Evolutionary conservation across 208 protist genomes (phyloP), one percentile per base, ranked within the genome.

Genomic region (Trypanosomatidae sp.): DNA sequence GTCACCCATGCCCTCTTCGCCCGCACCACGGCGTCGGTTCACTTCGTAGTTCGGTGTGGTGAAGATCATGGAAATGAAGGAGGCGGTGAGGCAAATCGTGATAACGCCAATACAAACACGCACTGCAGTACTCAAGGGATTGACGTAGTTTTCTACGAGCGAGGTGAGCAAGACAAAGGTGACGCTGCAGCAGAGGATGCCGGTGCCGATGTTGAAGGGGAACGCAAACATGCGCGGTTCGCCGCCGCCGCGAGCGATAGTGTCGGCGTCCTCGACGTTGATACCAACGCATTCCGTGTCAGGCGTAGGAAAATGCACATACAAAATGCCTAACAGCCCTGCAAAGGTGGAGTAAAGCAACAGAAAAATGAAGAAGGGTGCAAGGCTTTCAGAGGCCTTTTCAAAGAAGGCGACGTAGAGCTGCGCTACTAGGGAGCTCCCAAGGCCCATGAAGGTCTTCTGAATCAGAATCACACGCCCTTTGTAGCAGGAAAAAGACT

Each of bases 361-460:
- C 15, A 95, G 71, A 62, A 93, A 92, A 0, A 80, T 62, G 50
- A 95, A 92, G 71, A 95, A 93, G 8, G 83, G 82, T 4, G 81
- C 79, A 39, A 95, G 89, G 33, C 79, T 68, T 15, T 8, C 12
- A 55, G 82, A 77, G 2, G 44, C 59, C 22, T 68, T 78, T 64
- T 90, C 82, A 71, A 95, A 92, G 58, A 95, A 93, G 33, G 87
- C 84, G 59, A 91, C 55, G 76, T 93, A 89, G 17, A 95, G 74
- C 49, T 93, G 88, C 7, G 87, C 88, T 30, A 95, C 87, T 2
- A 95, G 65, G 7, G 88, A 87, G 70, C 84, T 93, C 50, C 91
- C 91, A 12, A 95, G 82, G 19, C 91, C 91, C 91, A 95, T 95
- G 68, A 93, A 95, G 6, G 91, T 95, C 71, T 95, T 95, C 60